phyloP scores from a whole-genome alignment of 1,139 yeast species.

The Spathaspora jeffriesii region DNA sequence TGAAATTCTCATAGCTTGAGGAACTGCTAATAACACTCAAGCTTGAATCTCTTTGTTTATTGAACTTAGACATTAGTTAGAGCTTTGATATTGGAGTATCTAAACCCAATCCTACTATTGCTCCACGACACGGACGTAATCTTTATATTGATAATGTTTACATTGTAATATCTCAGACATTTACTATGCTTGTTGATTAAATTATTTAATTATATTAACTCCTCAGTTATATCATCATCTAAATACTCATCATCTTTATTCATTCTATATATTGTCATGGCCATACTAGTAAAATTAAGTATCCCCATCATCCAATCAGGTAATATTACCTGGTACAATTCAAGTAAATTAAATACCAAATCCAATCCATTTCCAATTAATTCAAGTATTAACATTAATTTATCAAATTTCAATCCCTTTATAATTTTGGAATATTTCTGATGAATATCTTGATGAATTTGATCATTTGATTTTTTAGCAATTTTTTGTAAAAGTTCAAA shows the following conservation, averaged over 20 bases:
- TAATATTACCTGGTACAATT: conserved; percentile 34
- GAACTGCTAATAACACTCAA: too few species aligned
- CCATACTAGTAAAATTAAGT: conserved; percentile 47
- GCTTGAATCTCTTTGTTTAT: too few species aligned
- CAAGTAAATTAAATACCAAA: conserved; percentile 42
- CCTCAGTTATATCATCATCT: conserved; percentile 49
- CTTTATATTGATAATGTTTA: background rate
- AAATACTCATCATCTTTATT: conserved; percentile 51
- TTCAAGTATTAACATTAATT: conserved; percentile 43
- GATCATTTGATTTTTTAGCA: conserved; percentile 20
- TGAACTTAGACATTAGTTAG: too few species aligned
- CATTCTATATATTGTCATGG: conserved; percentile 52
- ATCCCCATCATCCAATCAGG: conserved; percentile 47
- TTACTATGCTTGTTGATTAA: background rate
- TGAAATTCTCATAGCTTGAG: too few species aligned
- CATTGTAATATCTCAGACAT: too few species aligned
- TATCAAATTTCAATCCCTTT: conserved; percentile 46
- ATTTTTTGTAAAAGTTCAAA: conserved; percentile 29
- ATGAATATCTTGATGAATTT: conserved; percentile 28
- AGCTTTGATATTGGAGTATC: too few species aligned
- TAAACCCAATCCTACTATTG: too few species aligned
- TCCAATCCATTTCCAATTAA: conserved; percentile 46
- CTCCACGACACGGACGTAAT: too few species aligned
- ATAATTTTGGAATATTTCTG: conserved; percentile 42
- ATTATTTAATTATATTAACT: conserved; percentile 27